Base-by-base conservation (phyloP, 192 early-diverging fungal species). In the Backusella mclennaniae region DNA sequence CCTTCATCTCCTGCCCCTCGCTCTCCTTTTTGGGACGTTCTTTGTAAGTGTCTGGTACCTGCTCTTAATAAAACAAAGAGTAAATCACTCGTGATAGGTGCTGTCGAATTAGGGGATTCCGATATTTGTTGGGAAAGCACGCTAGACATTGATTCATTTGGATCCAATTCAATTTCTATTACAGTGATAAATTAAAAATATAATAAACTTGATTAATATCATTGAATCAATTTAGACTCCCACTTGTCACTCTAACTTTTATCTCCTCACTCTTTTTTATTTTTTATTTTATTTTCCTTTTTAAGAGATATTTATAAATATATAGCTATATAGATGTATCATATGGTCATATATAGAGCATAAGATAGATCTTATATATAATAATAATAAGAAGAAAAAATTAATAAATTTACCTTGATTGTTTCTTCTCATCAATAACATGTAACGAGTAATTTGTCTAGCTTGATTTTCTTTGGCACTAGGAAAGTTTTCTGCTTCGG, bases 71-170 rank as follows among this genome's bases (percentile, higher is more conserved):
- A 35, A 6, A 77, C 35, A 63, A 77, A 77, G n/a, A 77, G 63
- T 35, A 77, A 53, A 42, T 77, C 69, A 42, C 76, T 77, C 19
- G 76, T 77, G 19, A 77, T 44, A 19, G 75, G 66, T 17, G 38
- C 74, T 35, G 33, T 68, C 15, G 17, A 17, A 42, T 75, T 67
- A 9, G 67, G 67, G 2, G 49, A 19, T 38, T 68, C 31, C 36
- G 75, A 46, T 23, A 59, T 11, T 17, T 75, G 74, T 26, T 76
- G 67, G 17, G 31, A 49, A 21, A 76, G 63, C 33, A 76, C 75
- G 26, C 23, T 76, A 12, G 67, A 69, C 75, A 76, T 76, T 35
- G 53, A 44, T 44, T 76, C 75, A 42, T 56, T 36, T 35, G 75
- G 68, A 19, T 70, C 29, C 35, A 76, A 39, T 39, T 76, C 68